Base-by-base conservation (phyloP, 1,284 basidiomycete genomes). In the Trichosporon faecale region DNA sequence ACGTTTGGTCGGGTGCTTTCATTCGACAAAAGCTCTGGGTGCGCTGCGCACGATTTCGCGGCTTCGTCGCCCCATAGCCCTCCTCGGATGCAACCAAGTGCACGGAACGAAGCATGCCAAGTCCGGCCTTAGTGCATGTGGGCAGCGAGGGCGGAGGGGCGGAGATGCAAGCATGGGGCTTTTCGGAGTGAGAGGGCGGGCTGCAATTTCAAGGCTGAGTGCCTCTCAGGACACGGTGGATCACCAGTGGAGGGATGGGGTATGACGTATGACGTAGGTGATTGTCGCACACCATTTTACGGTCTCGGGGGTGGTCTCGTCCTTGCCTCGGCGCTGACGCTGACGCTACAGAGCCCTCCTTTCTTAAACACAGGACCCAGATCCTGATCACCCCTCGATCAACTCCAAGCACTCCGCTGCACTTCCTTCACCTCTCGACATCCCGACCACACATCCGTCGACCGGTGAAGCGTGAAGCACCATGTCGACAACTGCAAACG, bases 241-340 rank as follows among this genome's bases (percentile, higher is more conserved):
- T 14, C 25, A 33, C 31, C 9, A 21, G 55, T 57, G 55, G 55
- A 31, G 27, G 27, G 31, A 14, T 3, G 35, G 11, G 35, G 23
- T 31, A 31, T 29, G 57, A 61, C 11, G 27, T 61, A 61, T 61
- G 57, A 61, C 57, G 57, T 61, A 61, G 57, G 16, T 23, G 57
- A 31, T 31, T 52, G 49, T 52, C 49, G 49, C 29, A 61, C 57
- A 29, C 27, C 57, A 61, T 61, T 29, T 61, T 31, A 14, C 27
- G 8, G 57, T 31, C 57, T n/a, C 27, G 55, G 55, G n/a, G 27
- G 57, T n/a, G 29, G 55, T 21, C 55, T 61, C 57, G 57, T 29
- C 5, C 27, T 23, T 7, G 27, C 16, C 49, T 60, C 25, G 44
- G 35, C 40, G 35, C 40, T 37, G 18, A 29, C 64, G 16, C 27